Percentiles rank a stretch among this genome's conserved stretches.
These are phyloP conservation scores for Aspergillus saccharolyticus DNA, from an alignment of 495 filamentous ascomycete genomes.

Conservation along the genomic window DNA sequence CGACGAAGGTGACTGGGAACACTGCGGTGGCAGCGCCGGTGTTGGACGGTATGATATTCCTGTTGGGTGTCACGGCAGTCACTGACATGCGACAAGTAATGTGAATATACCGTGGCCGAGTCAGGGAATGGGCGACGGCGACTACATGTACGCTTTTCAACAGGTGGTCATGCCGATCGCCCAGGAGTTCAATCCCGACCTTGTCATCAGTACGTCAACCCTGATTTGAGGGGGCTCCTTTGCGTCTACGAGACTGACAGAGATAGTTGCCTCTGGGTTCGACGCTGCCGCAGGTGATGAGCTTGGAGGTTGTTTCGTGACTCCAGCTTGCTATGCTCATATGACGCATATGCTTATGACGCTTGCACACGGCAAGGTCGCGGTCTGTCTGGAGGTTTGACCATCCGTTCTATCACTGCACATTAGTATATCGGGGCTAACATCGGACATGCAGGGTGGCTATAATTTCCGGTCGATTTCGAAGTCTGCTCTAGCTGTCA, in stretches of 20 bases:
- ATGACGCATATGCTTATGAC: conserved; percentile 99
- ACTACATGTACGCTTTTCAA: conserved; percentile 95
- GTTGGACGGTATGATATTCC: conserved; percentile 52
- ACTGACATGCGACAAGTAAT: conserved; percentile 51
- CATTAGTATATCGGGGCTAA: background rate
- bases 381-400: conserved; percentile 75
- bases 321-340: conserved; percentile 87
- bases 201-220: conserved; percentile 65
- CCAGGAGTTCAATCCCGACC: conserved; percentile 84
- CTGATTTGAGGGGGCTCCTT: too few species aligned
- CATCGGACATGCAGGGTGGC: conserved; percentile 56
- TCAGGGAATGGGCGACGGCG: conserved; percentile 92
- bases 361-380: conserved; percentile 84
- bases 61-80: background rate
- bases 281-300: conserved; percentile 92
- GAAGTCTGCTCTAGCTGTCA: conserved; percentile 84
- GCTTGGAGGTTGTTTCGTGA: conserved; percentile 85
- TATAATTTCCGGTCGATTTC: conserved; percentile 94
- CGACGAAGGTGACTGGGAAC: conserved; percentile 66
- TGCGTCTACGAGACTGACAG: conserved; percentile 8
- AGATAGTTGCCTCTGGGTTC: conserved; percentile 81
- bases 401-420: background rate
- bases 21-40: conserved; percentile 70
- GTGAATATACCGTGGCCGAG: conserved; percentile 92
- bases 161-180: conserved; percentile 97